Conservation (phyloP, 2,329 filamentous ascomycete genomes). For the Alternaria alternata region DNA sequence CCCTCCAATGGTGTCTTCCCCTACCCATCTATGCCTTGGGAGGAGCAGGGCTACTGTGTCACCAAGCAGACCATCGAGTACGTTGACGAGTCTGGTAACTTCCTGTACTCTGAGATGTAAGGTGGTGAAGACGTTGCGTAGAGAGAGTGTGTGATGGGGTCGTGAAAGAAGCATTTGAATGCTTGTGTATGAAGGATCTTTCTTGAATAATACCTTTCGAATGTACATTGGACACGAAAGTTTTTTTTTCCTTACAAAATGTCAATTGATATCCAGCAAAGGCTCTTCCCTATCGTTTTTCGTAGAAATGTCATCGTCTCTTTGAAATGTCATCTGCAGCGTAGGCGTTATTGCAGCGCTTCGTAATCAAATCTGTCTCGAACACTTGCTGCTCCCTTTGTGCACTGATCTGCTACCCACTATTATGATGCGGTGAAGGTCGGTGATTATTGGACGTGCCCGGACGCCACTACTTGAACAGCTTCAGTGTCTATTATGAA, state of each 20-base stretch:
- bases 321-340: not conserved
- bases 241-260: conserved; percentile 18
- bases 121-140: not conserved
- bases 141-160: not conserved
- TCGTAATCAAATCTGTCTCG: not conserved
- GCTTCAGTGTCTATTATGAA: not conserved
- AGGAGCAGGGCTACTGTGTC: conserved; percentile 43
- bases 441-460: not conserved
- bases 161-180: conserved; percentile 1
- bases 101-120: conserved; percentile 39
- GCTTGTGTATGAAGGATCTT: conserved; percentile 9
- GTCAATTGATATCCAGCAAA: conserved; percentile 16
- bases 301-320: conserved; percentile 3
- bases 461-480: not conserved
- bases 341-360: not conserved
- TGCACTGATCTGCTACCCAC: not conserved
- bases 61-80: conserved; percentile 45
- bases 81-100: conserved; percentile 44
- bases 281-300: conserved; percentile 2
- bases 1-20: conserved; percentile 22
- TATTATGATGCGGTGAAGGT: not conserved
- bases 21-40: conserved; percentile 31
- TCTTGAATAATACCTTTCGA: conserved; percentile 20
- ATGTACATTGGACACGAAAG: conserved; percentile 14
- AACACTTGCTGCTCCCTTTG: not conserved